Percentiles rank a stretch among this genome's conserved stretches.
These are phyloP conservation scores for Colletotrichum sp. DNA, from an alignment of 2,329 filamentous ascomycete genomes.

Conservation along the genomic window DNA sequence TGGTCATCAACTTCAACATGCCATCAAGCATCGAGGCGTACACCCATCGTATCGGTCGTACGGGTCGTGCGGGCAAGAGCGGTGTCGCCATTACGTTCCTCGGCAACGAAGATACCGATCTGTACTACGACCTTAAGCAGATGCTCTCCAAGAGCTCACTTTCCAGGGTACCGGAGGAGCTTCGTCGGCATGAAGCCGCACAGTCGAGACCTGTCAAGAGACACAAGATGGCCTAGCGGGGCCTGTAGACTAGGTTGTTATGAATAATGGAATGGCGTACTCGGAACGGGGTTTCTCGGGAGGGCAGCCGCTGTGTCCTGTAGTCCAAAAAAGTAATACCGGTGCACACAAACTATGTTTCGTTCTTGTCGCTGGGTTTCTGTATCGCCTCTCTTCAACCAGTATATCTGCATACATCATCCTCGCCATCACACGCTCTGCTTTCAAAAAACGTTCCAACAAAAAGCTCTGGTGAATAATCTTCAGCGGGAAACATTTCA, in stretches of 20 bases:
- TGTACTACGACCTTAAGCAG: slow-evolving; percentile 93
- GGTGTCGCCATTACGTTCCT: slow-evolving; percentile 97
- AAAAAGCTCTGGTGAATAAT: neutral
- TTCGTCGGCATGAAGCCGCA: slow-evolving; percentile 88
- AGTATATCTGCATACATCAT: neutral
- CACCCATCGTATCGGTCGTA: slow-evolving; percentile 95
- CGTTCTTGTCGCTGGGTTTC: neutral
- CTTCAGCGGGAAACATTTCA: neutral
- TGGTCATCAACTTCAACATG: slow-evolving; percentile 99
- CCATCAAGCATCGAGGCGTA: slow-evolving; percentile 90
- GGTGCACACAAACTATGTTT: neutral
- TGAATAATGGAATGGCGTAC: neutral
- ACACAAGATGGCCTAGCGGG: slow-evolving; percentile 27
- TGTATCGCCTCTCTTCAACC: neutral
- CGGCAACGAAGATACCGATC: slow-evolving; percentile 86
- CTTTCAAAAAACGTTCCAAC: neutral
- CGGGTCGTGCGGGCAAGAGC: slow-evolving; percentile 94
- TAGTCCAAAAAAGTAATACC: neutral
- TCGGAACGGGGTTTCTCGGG: neutral
- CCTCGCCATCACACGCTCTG: neutral
- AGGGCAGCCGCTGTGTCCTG: neutral
- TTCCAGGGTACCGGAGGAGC: slow-evolving; percentile 87
- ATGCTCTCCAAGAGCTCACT: slow-evolving; percentile 92
- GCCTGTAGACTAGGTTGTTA: slow-evolving; percentile 7
- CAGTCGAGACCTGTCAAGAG: slow-evolving; percentile 71